Evolutionary conservation across 257 asterid species (phyloP), one percentile per base, ranked within the genome.

Genomic region (Salvia miltiorrhiza): DNA sequence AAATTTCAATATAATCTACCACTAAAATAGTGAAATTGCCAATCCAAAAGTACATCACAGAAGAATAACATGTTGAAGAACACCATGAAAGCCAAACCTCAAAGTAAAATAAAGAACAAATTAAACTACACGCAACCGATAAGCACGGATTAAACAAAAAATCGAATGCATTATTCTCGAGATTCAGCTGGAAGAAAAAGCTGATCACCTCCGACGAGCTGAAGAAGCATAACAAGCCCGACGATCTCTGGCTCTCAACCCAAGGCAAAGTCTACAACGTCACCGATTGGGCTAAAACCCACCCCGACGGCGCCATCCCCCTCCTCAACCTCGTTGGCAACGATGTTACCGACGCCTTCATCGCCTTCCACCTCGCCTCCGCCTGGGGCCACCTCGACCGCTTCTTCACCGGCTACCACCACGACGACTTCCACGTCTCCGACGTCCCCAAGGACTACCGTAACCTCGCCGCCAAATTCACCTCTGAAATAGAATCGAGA

Each of bases 271-370:
- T 82, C 37, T 82, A 85, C 73, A 24, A 85, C 57, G 87, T 82
- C 33, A 80, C 85, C 1, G 82, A 79, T 1, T 82, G 90, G 90
- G 50, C 79, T 2, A 75, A 79, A 24, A 17, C 44, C 7, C 89
- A 84, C 40, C 89, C 89, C 10, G 89, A 87, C 11, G 87, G 89
- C 9, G 83, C 80, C 14, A 20, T 41, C 13, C 76, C 75, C 0
- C 78, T 84, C 28, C 65, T 84, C 37, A 82, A 84, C 52, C 32
- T 82, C 40, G 76, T 79, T 1, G 90, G 87, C 19, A 85, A 84
- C 28, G 87, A 84, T 50, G 90, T 78, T 0, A 84, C 87, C 0
- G 90, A 84, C 56, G 87, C 90, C 9, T 84, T 84, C 78, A 72
- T 77, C 3, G 87, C 89, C 21, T 84, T 79, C 37, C 89, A 84